These are phyloP conservation scores for Phoenix dactylifera DNA, from an alignment of 176 grass and related monocot species.

Conservation along the genomic window DNA sequence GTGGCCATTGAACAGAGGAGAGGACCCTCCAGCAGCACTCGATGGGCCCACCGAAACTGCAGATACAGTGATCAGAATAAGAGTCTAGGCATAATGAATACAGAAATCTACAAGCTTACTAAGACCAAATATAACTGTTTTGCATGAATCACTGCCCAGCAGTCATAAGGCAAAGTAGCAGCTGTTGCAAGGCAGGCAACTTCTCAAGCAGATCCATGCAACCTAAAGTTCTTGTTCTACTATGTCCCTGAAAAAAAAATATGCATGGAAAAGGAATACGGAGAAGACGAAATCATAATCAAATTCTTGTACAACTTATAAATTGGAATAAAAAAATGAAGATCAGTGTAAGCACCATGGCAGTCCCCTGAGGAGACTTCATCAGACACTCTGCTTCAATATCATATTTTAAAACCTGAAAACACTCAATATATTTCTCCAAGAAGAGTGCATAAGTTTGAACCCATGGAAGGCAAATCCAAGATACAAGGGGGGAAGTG, in stretches of 20 bases:
- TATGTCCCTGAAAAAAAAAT: constrained; percentile 52
- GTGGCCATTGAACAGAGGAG: too few species aligned
- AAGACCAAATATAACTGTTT: too few species aligned
- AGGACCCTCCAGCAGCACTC: too few species aligned
- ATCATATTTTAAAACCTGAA: constrained; percentile 72
- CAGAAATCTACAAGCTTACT: too few species aligned
- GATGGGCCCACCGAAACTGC: too few species aligned
- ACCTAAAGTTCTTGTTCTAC: constrained; percentile 71
- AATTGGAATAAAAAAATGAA: too few species aligned
- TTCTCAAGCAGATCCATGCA: constrained; percentile 66
- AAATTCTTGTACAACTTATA: too few species aligned
- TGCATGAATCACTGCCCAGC: constrained; percentile 25
- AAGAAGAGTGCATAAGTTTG: constrained; percentile 68
- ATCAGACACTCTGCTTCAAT: constrained; percentile 66
- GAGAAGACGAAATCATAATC: neutral
- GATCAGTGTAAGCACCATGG: constrained; percentile 31
- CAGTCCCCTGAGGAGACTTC: constrained; percentile 47
- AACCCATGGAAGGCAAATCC: constrained; percentile 81
- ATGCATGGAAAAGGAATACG: neutral
- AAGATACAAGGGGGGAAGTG: constrained; percentile 31
- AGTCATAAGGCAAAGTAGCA: constrained; percentile 67
- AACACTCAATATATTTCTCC: constrained; percentile 74
- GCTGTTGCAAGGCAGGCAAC: constrained; percentile 78
- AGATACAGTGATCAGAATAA: too few species aligned
- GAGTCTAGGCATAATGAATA: too few species aligned